Base-by-base conservation (phyloP, 192 early-diverging fungal species). In the Phycomyces blakesleeanus region DNA sequence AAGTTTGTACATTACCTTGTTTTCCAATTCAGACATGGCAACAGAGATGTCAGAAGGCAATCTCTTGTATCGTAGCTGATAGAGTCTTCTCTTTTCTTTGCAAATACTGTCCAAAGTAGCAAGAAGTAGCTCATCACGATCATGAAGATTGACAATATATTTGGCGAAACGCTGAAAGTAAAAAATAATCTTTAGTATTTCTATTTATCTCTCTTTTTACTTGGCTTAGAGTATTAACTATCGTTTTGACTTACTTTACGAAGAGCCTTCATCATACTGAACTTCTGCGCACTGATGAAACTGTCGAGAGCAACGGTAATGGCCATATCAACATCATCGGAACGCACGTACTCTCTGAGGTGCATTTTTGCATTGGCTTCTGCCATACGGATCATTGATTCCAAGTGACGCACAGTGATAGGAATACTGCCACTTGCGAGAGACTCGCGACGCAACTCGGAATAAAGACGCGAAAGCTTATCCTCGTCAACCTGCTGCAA, bases 341-440 rank as follows among this genome's bases (percentile, higher is more conserved):
- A 84, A 37, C 89, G 85, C 1, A 96, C 95, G 61, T 89, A 86
- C 67, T 93, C 92, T 37, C 94, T 89, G 61, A 98, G 77, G 62
- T 98, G 96, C 94, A 98, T 97, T 60, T 89, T 89, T 10, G 96
- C 96, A 66, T 96, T 88, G 0, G 92, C 90, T 70, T 93, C 92
- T 8, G 90, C 78, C 78, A 93, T 76, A 12, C 92, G 88, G 37
- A 93, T 83, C 85, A 92, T 93, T 2, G 89, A 87, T 68, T 93
- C 92, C 56, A 92, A 80, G 68, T 93, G 89, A 68, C 92, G 90
- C 39, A 93, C 90, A 15, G 92, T 93, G 66, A 93, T 93, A 12
- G 92, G 89, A 61, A 93, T 89, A 63, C 86, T 85, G 7, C 85
- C 91, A 55, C 85, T 69, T 9, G 72, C 78, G 11, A 78, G 57